These are phyloP conservation scores for Austropuccinia psidii DNA, from an alignment of 1,284 basidiomycete genomes.

Conservation along the genomic window DNA sequence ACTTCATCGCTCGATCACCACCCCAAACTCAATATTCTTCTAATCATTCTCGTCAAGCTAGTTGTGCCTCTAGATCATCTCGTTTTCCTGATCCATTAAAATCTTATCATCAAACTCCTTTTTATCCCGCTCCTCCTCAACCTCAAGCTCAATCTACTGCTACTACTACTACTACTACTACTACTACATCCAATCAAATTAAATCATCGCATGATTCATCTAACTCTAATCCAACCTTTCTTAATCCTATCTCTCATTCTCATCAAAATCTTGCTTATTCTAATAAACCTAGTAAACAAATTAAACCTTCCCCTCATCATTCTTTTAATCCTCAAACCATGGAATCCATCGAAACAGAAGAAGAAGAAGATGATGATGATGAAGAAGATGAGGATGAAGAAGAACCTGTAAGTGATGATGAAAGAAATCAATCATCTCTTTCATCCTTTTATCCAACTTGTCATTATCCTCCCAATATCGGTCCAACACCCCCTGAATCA, in stretches of 20 bases:
- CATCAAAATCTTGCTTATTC: background rate
- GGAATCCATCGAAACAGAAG: conserved; percentile 8
- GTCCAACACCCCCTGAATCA: background rate
- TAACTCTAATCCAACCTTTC: background rate
- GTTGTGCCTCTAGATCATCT: background rate
- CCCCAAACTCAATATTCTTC: background rate
- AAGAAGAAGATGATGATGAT: background rate
- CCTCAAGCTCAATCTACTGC: background rate
- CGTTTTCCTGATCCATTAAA: background rate
- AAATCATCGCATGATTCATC: background rate
- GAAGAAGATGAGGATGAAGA: conserved; percentile 6
- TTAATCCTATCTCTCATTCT: background rate
- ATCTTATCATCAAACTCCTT: background rate
- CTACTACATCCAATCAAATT: background rate
- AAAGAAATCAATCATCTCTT: background rate
- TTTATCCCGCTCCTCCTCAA: background rate
- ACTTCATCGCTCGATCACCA: background rate
- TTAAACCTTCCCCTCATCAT: background rate
- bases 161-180: background rate
- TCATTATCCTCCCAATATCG: background rate
- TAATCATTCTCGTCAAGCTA: background rate
- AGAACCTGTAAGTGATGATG: background rate
- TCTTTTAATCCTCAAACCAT: background rate
- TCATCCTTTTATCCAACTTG: background rate
- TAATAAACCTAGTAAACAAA: background rate